These are phyloP conservation scores for Kodamaea leandrae DNA, from an alignment of 805 yeast genomes.

Conservation along the genomic window DNA sequence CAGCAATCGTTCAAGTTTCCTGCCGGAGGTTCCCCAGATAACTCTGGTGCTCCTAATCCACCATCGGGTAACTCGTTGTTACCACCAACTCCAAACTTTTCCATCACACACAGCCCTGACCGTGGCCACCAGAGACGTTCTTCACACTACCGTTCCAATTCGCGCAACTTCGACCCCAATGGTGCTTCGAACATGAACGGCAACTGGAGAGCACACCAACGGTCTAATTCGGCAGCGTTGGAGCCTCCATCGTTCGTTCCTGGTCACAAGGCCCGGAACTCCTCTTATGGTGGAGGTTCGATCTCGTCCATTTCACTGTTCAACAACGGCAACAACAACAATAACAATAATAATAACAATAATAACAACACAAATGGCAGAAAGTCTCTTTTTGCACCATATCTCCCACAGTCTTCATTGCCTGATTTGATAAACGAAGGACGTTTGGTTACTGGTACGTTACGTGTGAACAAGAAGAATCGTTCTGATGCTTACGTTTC, in stretches of 20 bases:
- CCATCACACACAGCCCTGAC: conserved; percentile 40
- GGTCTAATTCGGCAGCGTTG: conserved; percentile 32
- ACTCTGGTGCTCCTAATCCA: conserved; percentile 29
- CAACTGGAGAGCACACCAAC: conserved; percentile 66
- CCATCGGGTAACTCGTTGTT: conserved; percentile 27
- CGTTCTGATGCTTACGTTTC: conserved; percentile 98
- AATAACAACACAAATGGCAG: conserved; percentile 47
- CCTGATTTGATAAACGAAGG: conserved; percentile 91
- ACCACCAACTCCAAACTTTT: conserved; percentile 55
- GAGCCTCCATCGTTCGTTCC: conserved; percentile 55
- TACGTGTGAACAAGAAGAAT: conserved; percentile 93
- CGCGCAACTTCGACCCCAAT: conserved; percentile 39
- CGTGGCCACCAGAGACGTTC: conserved; percentile 37
- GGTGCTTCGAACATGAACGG: conserved; percentile 42
- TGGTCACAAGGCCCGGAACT: conserved; percentile 69
- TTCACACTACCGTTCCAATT: conserved; percentile 39
- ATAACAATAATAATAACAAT: conserved; percentile 17
- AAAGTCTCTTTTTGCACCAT: conserved; percentile 91
- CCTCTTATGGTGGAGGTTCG: conserved; percentile 65
- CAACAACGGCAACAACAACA: conserved; percentile 23
- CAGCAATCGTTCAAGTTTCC: conserved; percentile 63
- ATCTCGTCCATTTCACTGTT: conserved; percentile 47
- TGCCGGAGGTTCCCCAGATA: conserved; percentile 12
- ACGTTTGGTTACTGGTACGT: conserved; percentile 83
- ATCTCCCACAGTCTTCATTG: conserved; percentile 86